Evolutionary conservation across 305 asterid genomes (phyloP), one percentile per base, ranked within the genome.

Genomic region (Nicotiana rustica): DNA sequence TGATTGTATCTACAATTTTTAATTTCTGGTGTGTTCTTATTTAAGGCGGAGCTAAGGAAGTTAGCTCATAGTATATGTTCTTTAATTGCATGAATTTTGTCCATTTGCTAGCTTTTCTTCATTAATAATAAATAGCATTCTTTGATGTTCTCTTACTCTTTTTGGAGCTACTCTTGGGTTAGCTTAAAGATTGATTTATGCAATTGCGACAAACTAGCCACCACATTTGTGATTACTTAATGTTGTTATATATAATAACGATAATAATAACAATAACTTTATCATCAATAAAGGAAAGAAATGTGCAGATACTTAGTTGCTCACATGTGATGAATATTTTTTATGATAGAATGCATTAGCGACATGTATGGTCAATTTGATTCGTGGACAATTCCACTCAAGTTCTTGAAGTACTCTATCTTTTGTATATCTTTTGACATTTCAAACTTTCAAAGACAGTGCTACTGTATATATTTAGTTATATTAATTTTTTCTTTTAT

Each of bases 51-150:
- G 29, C 65, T 15, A 15, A 52, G 80, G 38, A 57, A 52, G 65
- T 55, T 55, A 29, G 47, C 47, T 29, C 5, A 75, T 52, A 49
- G 8, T 49, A 7, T 71, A 21, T 29, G 29, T 75, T 55, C 17
- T 19, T 75, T 75, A 52, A 3, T 75, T 52, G 80, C 66, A 76
- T 76, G 80, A 31, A 31, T 52, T 76, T 76, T 76, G 80, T 55
- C 64, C 31, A 55, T 55, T 76, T 55, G 29, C 6, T 76, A 52
- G 17, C 6, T 55, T 25, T 25, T 25, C 29, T 25, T 25, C 29
- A 25, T 25, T 25, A 25, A 25, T 25, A 25, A 25, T 25, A 25
- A 25, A 25, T 25, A 25, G 29, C 29, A 25, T 25, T 25, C 29
- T 25, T 76, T 75, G 8, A 41, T 31, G 9, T 76, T 29, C n/a